A percentile compares a stretch with the other conserved stretches of the same genome.
Conservation (phyloP, 139 green algal genomes). For the Penium margaritaceum region DNA sequence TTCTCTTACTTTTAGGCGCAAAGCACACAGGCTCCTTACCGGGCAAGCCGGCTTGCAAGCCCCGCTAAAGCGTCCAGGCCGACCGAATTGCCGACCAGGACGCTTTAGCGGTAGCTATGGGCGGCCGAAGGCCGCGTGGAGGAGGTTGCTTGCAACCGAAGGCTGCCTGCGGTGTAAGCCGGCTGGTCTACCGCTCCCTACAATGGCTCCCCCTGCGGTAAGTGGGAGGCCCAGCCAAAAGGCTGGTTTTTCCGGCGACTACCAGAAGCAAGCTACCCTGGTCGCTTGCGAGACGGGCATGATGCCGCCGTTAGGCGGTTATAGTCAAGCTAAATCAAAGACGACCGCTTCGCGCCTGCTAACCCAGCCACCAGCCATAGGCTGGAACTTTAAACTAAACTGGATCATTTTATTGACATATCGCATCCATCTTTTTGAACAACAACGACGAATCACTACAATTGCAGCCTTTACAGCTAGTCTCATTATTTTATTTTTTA, state of each 20-base stretch:
- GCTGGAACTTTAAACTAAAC: not conserved
- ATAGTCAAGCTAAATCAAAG: not conserved
- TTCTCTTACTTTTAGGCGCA: not conserved
- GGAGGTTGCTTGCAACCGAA: not conserved
- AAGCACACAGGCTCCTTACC: not conserved
- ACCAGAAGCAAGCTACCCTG: not conserved
- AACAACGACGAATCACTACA: constrained; percentile 2
- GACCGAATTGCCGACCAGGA: too few relatives aligned
- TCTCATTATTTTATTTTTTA: constrained; percentile 11
- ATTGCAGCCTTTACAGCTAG: constrained; percentile 15
- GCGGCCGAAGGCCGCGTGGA: too few relatives aligned
- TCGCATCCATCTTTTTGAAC: not conserved
- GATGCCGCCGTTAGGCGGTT: not conserved
- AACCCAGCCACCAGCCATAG: not conserved
- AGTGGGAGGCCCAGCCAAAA: too few relatives aligned
- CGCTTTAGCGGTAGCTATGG: too few relatives aligned
- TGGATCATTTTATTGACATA: constrained; percentile 7
- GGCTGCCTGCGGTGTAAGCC: too few relatives aligned
- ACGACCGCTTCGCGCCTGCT: not conserved
- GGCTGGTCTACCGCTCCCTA: too few relatives aligned
- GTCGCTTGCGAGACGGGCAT: not conserved
- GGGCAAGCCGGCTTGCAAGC: not conserved
- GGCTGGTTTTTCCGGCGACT: too few relatives aligned
- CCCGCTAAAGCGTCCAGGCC: too few relatives aligned
- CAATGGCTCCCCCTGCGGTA: too few relatives aligned